Percentiles rank a stretch among this genome's conserved stretches.
These are phyloP conservation scores for Ceratobasidium sp. DNA, from an alignment of 1,284 basidiomycete species.

Conservation along the genomic window DNA sequence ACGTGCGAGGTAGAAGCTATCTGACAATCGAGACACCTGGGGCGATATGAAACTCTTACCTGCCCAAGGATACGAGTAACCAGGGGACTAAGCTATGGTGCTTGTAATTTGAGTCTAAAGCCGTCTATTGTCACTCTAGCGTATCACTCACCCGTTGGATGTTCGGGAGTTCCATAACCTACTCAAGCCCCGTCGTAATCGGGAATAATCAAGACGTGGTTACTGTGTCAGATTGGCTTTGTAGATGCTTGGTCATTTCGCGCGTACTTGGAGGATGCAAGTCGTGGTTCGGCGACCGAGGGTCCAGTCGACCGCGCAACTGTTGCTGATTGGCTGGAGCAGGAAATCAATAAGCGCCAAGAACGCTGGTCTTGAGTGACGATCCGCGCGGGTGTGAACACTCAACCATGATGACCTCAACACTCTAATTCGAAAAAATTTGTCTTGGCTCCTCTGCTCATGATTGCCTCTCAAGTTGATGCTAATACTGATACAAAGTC, in stretches of 20 bases:
- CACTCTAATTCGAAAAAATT: not conserved
- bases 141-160: constrained; percentile 18
- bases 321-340: not conserved
- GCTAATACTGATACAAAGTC: not conserved
- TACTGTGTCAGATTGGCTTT: constrained; percentile 2
- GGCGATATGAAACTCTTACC: constrained; percentile 61
- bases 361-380: not conserved
- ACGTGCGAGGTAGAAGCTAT: constrained; percentile 3
- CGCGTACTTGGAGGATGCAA: not conserved
- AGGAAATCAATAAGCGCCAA: constrained; percentile 41
- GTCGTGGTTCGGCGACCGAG: constrained; percentile 5
- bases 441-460: not conserved
- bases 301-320: not conserved
- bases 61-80: constrained; percentile 80
- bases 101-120: not conserved
- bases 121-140: no score
- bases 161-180: constrained; percentile 29
- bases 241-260: constrained; percentile 25
- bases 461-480: not conserved
- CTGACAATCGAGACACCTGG: constrained; percentile 4
- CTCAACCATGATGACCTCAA: constrained; percentile 35
- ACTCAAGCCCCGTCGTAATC: not conserved
- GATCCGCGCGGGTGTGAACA: constrained; percentile 39
- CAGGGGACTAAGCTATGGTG: constrained; percentile 70
- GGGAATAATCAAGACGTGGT: not conserved